phyloP scores from a whole-genome alignment of 305 asterid species.

The Fraxinus nigra region DNA sequence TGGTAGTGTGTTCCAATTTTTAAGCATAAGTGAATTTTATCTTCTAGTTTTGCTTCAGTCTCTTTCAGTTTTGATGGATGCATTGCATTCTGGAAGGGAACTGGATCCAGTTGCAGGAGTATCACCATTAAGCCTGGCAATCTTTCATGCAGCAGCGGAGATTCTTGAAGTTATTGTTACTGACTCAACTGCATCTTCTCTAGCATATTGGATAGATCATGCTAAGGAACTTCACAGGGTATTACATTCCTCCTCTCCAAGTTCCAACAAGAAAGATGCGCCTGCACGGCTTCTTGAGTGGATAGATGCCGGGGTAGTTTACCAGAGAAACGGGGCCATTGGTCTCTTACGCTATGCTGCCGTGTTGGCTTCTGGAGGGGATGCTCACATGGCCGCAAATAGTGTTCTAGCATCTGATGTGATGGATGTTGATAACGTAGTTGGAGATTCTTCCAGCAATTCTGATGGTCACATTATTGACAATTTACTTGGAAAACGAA shows the following conservation, averaged over 20 bases:
- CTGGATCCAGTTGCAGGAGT: conserved; percentile 80
- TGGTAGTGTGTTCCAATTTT: conserved; percentile 8
- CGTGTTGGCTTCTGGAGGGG: conserved; percentile 91
- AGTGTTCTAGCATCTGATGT: conserved; percentile 86
- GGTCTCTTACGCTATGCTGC: conserved; percentile 77
- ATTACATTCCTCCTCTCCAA: conserved; percentile 78
- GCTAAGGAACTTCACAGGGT: conserved; percentile 78
- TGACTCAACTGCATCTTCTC: conserved; percentile 79
- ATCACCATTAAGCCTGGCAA: conserved; percentile 78
- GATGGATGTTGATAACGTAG: conserved; percentile 89
- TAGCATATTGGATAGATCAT: conserved; percentile 81
- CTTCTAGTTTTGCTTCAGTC: conserved; percentile 52
- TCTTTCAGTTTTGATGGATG: conserved; percentile 64
- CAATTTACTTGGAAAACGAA: conserved; percentile 83
- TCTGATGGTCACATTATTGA: conserved; percentile 83
- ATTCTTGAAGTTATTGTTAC: conserved; percentile 80
- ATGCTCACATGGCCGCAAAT: conserved; percentile 87
- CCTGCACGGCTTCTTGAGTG: conserved; percentile 94
- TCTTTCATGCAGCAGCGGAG: conserved; percentile 85
- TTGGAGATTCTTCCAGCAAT: conserved; percentile 72
- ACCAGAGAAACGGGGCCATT: conserved; percentile 80
- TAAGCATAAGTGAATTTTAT: conserved; percentile 12
- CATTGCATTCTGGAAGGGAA: conserved; percentile 75
- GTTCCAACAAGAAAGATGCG: conserved; percentile 83
- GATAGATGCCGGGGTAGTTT: conserved; percentile 97